A percentile compares a stretch with the other conserved stretches of the same genome.
phyloP scores from a whole-genome alignment of 352 stramenopile genomes.

The Globisporangium heterothallicum region DNA sequence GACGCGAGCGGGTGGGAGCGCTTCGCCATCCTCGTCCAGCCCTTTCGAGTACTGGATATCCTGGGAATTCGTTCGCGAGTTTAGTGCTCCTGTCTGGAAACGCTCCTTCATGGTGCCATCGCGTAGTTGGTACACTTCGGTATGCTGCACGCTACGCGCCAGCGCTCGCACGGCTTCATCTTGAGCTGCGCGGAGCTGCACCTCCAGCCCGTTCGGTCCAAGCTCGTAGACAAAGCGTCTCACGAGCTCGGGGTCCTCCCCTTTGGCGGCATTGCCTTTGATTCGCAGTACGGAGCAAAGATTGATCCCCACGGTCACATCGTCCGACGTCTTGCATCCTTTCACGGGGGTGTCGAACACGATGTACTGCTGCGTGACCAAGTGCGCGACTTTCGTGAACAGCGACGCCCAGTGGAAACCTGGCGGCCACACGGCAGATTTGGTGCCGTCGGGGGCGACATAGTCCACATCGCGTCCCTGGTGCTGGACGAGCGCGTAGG shows the following conservation, averaged over 20 bases:
- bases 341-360: constrained; percentile 87
- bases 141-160: constrained; percentile 83
- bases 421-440: constrained; percentile 59
- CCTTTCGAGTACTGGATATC: constrained; percentile 14
- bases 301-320: constrained; percentile 85
- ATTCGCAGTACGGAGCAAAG: constrained; percentile 87
- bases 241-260: constrained; percentile 80
- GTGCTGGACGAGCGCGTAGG: constrained; percentile 83
- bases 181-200: constrained; percentile 77
- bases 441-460: constrained; percentile 32
- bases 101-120: constrained; percentile 66
- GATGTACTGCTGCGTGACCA: constrained; percentile 88
- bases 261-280: constrained; percentile 79
- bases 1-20: constrained; percentile 6
- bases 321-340: constrained; percentile 85
- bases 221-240: constrained; percentile 88
- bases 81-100: constrained; percentile 51
- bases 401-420: constrained; percentile 70
- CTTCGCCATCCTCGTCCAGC: constrained; percentile 7
- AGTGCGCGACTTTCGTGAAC: constrained; percentile 80
- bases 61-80: constrained; percentile 12
- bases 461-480: constrained; percentile 77
- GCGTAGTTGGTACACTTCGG: constrained; percentile 80
- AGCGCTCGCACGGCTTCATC: constrained; percentile 78
- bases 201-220: constrained; percentile 74